Base-by-base conservation (phyloP, 441 rosid genomes). In the Geranium incanum region DNA sequence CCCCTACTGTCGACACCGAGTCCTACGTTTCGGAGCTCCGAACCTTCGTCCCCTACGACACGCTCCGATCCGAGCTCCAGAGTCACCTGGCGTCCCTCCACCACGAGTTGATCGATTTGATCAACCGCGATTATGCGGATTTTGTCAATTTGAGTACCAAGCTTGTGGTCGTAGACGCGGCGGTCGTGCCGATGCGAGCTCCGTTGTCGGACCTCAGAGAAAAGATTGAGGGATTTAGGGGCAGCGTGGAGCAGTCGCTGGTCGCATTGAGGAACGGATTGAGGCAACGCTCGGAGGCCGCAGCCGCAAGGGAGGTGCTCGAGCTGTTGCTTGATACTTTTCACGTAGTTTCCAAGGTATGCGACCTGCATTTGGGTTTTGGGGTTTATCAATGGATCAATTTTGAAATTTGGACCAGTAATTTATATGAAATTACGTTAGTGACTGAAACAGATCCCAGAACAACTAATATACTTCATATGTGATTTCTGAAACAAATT, bases 91-190 rank as follows among this genome's bases (percentile, higher is more conserved):
- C 96, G 52, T 92, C 97, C 74, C 97, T 95, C 59, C 92, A 89
- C 75, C 93, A 89, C 71, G 97, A 95, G 77, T 87, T 95, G 39
- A 84, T 95, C 67, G 99, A 95, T 73, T 91, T 90, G 70, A 90
- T 95, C 86, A 95, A 95, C 79, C 97, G 98, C 57, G 99, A 95
- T 78, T 95, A 90, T 69, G 81, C 91, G 8, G 99, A 92, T 78
- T 92, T 92, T 73, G 99, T 95, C 68, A 95, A 89, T 76, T 81
- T 95, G 68, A 90, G 93, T 76, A 95, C 97, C 66, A 92, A 95
- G 84, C 97, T 95, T 63, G 98, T 95, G 12, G 97, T 92, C 66
- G 90, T 95, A 66, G 97, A 92, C 28, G 84, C 94, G 21, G 62
- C 62, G 19, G 21, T 55, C 21, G 21, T 55, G 7, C 62, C 23